Percentiles rank a stretch among this genome's conserved stretches.
phyloP scores from a whole-genome alignment of 352 stramenopile species.

The Sclerospora graminicola region DNA sequence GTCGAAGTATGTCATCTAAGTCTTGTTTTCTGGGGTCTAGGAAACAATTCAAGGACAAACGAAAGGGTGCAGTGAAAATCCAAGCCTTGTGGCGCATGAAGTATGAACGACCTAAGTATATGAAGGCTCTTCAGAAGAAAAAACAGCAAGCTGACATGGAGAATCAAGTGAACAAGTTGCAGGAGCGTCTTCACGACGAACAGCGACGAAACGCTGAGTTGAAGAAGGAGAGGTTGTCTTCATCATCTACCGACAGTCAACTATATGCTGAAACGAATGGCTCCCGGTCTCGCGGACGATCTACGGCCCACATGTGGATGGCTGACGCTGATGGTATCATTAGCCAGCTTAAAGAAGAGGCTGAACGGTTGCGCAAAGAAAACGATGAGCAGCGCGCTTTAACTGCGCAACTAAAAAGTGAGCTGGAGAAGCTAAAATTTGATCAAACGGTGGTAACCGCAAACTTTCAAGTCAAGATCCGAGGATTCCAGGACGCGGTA shows the following conservation, averaged over 20 bases:
- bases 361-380: conserved; percentile 56
- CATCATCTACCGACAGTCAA: conserved; percentile 31
- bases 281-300: conserved; percentile 37
- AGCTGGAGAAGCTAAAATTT: conserved; percentile 58
- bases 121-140: conserved; percentile 37
- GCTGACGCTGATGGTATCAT: conserved; percentile 80
- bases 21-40: conserved; percentile 8
- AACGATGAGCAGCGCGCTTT: conserved; percentile 55
- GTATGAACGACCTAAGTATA: conserved; percentile 43
- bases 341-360: conserved; percentile 61
- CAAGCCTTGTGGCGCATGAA: conserved; percentile 62
- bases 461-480: conserved; percentile 80
- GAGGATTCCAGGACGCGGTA: conserved; percentile 59
- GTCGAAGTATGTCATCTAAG: neutral
- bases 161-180: conserved; percentile 41
- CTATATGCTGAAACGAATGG: conserved; percentile 30
- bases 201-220: conserved; percentile 47
- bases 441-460: conserved; percentile 67
- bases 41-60: conserved; percentile 43
- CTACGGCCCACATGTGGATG: conserved; percentile 74
- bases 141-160: conserved; percentile 51
- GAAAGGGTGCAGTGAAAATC: conserved; percentile 42
- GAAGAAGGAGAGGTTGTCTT: conserved; percentile 34
- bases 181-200: conserved; percentile 52
- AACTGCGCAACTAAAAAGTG: conserved; percentile 44